Evolutionary conservation across 805 yeast species (phyloP).

Genomic region (Wickerhamiella kurtzmanii): DNA sequence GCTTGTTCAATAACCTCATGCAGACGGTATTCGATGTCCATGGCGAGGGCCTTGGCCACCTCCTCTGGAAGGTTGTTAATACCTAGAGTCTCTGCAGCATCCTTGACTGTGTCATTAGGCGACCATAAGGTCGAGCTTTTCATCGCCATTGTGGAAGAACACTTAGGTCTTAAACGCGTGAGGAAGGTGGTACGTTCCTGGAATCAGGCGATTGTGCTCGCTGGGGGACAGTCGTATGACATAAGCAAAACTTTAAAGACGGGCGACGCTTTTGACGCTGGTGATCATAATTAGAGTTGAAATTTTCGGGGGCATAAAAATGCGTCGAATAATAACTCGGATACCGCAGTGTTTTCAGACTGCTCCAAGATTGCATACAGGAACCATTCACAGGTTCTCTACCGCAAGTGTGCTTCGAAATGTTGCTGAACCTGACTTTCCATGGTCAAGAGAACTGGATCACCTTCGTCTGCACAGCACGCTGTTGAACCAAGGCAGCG

Average conservation of each 20-base stretch:
- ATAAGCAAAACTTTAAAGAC: no score
- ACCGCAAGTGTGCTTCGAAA: background rate
- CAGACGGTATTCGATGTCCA: constrained; percentile 98
- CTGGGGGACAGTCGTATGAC: no score
- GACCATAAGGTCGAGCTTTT: constrained; percentile 81
- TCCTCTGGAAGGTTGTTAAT: constrained; percentile 67
- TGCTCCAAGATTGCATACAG: no score
- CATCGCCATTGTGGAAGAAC: constrained; percentile 17
- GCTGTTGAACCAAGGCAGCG: constrained; percentile 17
- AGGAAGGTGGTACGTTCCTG: no score
- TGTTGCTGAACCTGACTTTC: background rate
- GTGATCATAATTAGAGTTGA: no score
- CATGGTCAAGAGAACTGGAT: constrained; percentile 4
- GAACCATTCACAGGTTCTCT: background rate
- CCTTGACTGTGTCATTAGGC: constrained; percentile 91
- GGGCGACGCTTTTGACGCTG: no score
- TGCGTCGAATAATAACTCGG: no score
- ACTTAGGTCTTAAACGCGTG: no score
- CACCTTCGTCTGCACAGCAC: constrained; percentile 10
- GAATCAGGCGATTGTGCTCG: no score
- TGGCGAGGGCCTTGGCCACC: constrained; percentile 84
- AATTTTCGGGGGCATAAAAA: no score
- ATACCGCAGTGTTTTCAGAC: no score
- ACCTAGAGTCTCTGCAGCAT: constrained; percentile 88
- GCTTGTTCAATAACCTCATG: constrained; percentile 95